Evolutionary conservation across 306 rosid genomes (phyloP).

Genomic region (Bauhinia variegata): DNA sequence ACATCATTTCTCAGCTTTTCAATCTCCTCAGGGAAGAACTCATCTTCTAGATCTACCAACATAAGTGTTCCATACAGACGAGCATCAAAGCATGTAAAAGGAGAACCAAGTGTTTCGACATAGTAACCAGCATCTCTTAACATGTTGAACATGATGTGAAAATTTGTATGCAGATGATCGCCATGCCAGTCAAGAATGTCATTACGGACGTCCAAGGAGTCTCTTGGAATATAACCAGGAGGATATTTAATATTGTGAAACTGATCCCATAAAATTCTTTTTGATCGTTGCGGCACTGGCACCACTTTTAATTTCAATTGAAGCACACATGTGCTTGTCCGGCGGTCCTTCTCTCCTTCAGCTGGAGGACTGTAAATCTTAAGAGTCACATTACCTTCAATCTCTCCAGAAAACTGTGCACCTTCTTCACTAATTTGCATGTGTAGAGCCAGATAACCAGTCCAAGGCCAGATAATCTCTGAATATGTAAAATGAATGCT

Average conservation of each 20-base stretch:
- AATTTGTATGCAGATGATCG: slow-evolving; percentile 94
- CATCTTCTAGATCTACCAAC: slow-evolving; percentile 97
- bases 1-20: slow-evolving; percentile 88
- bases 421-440: slow-evolving; percentile 98
- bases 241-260: slow-evolving; percentile 95
- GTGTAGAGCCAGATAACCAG: slow-evolving; percentile 92
- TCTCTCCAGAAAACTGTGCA: slow-evolving; percentile 77
- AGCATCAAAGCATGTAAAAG: slow-evolving; percentile 94
- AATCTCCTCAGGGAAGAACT: slow-evolving; percentile 92
- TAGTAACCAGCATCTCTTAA: slow-evolving; percentile 87
- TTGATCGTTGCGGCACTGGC: slow-evolving; percentile 83
- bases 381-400: slow-evolving; percentile 90
- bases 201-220: slow-evolving; percentile 95
- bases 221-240: slow-evolving; percentile 97
- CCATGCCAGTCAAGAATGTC: slow-evolving; percentile 99
- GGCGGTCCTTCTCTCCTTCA: slow-evolving; percentile 63
- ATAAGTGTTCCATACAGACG: slow-evolving; percentile 87
- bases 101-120: slow-evolving; percentile 93
- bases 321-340: slow-evolving; percentile 76
- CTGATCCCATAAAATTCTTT: slow-evolving; percentile 95
- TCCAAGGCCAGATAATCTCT: slow-evolving; percentile 94
- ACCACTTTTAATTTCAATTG: slow-evolving; percentile 85
- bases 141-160: slow-evolving; percentile 95
- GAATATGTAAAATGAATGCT: slow-evolving; percentile 92
- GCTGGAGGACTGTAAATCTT: slow-evolving; percentile 81